Conservation (phyloP, 1,284 basidiomycete species). For the Cryptococcus maquisensis region DNA sequence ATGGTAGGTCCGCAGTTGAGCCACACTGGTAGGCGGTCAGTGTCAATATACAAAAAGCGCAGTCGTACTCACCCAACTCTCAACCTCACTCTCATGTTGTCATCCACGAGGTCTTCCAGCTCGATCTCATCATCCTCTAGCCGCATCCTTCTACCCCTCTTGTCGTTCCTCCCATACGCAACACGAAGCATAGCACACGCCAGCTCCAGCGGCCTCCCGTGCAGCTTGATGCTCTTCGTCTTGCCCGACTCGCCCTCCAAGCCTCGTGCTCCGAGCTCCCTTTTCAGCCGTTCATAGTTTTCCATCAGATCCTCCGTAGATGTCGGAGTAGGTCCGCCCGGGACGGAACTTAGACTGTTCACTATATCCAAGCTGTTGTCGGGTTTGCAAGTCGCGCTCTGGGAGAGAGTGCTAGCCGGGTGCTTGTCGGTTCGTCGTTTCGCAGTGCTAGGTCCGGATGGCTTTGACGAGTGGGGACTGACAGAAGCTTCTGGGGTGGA, state of each 20-base stretch:
- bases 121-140: slow-evolving; percentile 27
- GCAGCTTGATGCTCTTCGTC: slow-evolving; percentile 28
- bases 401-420: not conserved
- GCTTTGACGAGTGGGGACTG: not conserved
- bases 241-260: slow-evolving; percentile 7
- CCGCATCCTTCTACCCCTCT: slow-evolving; percentile 8
- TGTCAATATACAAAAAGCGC: slow-evolving; percentile 3
- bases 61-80: slow-evolving; percentile 24
- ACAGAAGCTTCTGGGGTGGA: not conserved
- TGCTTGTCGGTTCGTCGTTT: not conserved
- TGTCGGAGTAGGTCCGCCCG: not conserved
- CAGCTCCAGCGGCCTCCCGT: slow-evolving; percentile 36
- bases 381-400: not conserved
- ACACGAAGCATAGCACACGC: slow-evolving; percentile 35
- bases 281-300: not conserved
- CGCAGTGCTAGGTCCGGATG: not conserved
- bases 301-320: not conserved
- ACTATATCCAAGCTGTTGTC: slow-evolving; percentile 31
- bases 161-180: slow-evolving; percentile 26
- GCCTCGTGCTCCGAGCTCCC: not conserved
- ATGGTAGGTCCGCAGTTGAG: slow-evolving; percentile 34
- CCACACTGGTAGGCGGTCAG: slow-evolving; percentile 13
- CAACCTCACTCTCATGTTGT: slow-evolving; percentile 17
- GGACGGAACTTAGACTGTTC: slow-evolving; percentile 17
- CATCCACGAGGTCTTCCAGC: slow-evolving; percentile 24